Evolutionary conservation across 768 basidiomycete species (phyloP).

Genomic region (Psilocybe sp.): DNA sequence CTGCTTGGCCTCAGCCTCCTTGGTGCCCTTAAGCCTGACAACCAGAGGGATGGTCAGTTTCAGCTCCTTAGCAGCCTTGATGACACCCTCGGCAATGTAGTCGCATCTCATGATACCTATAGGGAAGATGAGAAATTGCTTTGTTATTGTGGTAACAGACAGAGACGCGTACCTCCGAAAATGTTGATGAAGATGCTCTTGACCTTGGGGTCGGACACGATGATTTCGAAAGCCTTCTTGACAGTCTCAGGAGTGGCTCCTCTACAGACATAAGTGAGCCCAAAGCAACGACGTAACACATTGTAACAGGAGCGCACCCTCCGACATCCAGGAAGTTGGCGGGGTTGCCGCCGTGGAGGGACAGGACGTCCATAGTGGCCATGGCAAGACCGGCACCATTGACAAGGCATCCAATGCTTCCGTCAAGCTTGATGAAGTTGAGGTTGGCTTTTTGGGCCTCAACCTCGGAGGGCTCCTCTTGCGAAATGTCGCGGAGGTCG

Average conservation of each 20-base stretch:
- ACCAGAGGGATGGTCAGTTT: conserved; percentile 82
- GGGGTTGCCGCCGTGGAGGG: conserved; percentile 92
- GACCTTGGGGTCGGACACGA: conserved; percentile 86
- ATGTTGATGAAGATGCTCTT: conserved; percentile 99
- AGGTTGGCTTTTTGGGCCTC: conserved; percentile 95
- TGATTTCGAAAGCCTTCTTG: conserved; percentile 98
- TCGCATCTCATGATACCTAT: conserved; percentile 98
- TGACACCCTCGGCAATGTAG: conserved; percentile 97
- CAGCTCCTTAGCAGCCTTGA: conserved; percentile 94
- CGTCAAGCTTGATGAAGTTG: conserved; percentile 99
- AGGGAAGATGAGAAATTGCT: conserved; percentile 1
- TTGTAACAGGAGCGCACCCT: conserved; percentile 49
- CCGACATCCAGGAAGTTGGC: conserved; percentile 99
- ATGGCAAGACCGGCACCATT: conserved; percentile 99
- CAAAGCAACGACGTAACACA: neutral
- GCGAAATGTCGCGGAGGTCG: conserved; percentile 83
- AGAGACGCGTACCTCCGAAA: conserved; percentile 64
- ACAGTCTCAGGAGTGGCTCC: conserved; percentile 99
- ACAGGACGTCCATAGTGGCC: conserved; percentile 99
- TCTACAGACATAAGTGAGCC: conserved; percentile 34
- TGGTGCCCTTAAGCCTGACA: conserved; percentile 95
- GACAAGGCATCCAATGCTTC: conserved; percentile 94
- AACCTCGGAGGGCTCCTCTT: conserved; percentile 97
- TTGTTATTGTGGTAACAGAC: too few species aligned
- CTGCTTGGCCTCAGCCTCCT: conserved; percentile 94